Conservation (phyloP, 2,329 filamentous ascomycete genomes). For the Colletotrichum siamense region DNA sequence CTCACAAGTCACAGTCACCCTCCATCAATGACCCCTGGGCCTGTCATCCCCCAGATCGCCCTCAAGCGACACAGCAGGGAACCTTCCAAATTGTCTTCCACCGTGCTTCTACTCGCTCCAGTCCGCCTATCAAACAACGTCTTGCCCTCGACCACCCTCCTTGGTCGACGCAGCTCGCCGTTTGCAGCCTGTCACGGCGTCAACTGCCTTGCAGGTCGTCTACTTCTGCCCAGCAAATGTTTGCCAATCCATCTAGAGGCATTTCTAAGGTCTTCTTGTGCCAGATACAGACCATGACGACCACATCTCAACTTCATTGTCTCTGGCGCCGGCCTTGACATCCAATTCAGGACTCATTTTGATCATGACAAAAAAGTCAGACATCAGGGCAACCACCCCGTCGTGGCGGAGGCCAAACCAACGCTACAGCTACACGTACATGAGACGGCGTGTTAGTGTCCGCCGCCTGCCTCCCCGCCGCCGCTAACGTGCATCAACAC, state of each 20-base stretch:
- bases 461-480: background rate
- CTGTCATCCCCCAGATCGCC: slow-evolving; percentile 12
- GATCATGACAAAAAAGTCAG: background rate
- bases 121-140: slow-evolving; percentile 6
- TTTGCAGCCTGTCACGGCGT: background rate
- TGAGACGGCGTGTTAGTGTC: background rate
- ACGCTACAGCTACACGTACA: background rate
- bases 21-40: background rate
- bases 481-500: slow-evolving; percentile 9
- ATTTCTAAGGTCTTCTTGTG: background rate
- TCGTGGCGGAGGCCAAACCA: background rate
- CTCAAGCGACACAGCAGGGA: background rate
- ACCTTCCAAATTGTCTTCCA: slow-evolving; percentile 14
- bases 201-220: background rate
- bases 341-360: background rate
- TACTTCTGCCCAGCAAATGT: background rate
- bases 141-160: background rate
- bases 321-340: background rate
- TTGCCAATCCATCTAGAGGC: background rate
- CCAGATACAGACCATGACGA: background rate
- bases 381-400: background rate
- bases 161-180: background rate
- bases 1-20: background rate
- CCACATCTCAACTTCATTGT: background rate
- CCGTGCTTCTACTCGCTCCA: background rate